A percentile compares a stretch with the other conserved stretches of the same genome.
phyloP scores from a whole-genome alignment of 2,329 filamentous ascomycete genomes.

The Periconia digitata region DNA sequence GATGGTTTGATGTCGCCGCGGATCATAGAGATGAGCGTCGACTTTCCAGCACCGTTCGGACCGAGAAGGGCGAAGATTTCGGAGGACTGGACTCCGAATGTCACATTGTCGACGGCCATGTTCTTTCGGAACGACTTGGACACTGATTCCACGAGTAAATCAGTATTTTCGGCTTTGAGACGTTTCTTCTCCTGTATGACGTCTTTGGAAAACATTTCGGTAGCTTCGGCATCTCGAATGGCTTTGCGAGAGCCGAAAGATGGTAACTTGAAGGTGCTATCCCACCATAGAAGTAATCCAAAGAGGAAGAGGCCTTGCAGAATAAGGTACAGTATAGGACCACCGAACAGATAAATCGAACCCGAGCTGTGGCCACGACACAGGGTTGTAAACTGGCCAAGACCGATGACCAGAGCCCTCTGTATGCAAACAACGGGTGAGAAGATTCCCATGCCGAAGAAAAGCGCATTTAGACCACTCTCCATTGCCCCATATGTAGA shows the following conservation, averaged over 20 bases:
- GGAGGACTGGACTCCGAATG: slow-evolving; percentile 77
- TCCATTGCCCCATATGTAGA: slow-evolving; percentile 71
- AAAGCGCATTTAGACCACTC: slow-evolving; percentile 64
- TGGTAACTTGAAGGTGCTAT: not conserved
- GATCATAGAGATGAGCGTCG: slow-evolving; percentile 84
- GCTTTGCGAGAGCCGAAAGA: not conserved
- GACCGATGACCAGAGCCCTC: slow-evolving; percentile 71
- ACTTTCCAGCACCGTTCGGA: slow-evolving; percentile 90
- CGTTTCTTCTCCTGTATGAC: slow-evolving; percentile 67
- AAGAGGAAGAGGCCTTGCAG: slow-evolving; percentile 36
- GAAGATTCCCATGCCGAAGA: slow-evolving; percentile 73
- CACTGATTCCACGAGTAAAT: slow-evolving; percentile 78
- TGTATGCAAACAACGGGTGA: slow-evolving; percentile 77
- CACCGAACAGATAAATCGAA: slow-evolving; percentile 73
- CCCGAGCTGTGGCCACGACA: slow-evolving; percentile 68
- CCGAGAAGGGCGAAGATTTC: slow-evolving; percentile 89
- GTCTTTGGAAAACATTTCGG: slow-evolving; percentile 51
- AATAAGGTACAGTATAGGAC: slow-evolving; percentile 80
- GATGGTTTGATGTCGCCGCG: slow-evolving; percentile 82
- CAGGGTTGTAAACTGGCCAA: slow-evolving; percentile 82
- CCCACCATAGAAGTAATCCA: not conserved
- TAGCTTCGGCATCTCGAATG: not conserved
- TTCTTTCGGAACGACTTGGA: slow-evolving; percentile 77
- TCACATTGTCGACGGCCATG: slow-evolving; percentile 80
- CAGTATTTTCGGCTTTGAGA: slow-evolving; percentile 63